A percentile compares a stretch with the other conserved stretches of the same genome.
Conservation (phyloP, 805 yeast genomes). For the Yarrowia bubula region DNA sequence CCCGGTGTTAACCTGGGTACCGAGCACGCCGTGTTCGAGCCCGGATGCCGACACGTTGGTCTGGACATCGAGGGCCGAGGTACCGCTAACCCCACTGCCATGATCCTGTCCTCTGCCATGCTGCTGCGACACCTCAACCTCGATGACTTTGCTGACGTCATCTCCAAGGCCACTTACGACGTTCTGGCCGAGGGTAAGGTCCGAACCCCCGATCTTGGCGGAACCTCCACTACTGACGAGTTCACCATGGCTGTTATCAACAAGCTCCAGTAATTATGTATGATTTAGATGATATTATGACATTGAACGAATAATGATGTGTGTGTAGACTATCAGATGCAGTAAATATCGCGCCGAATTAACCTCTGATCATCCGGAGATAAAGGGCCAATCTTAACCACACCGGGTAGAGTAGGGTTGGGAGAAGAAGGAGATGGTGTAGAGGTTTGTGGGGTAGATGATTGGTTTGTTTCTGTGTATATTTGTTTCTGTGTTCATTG, state of each 20-base stretch:
- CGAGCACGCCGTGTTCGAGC: constrained; percentile 96
- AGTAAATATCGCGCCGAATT: not conserved
- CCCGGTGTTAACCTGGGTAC: constrained; percentile 99
- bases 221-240: constrained; percentile 83
- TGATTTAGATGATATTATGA: constrained; percentile 26
- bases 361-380: constrained; percentile 12
- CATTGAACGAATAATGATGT: constrained; percentile 11
- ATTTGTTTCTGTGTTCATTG: not conserved
- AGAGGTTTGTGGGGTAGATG: not conserved
- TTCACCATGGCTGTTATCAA: constrained; percentile 87
- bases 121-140: constrained; percentile 94
- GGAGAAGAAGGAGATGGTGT: not conserved
- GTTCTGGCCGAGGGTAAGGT: constrained; percentile 85
- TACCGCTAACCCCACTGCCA: constrained; percentile 97
- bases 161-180: constrained; percentile 82
- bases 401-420: not conserved
- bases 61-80: constrained; percentile 91
- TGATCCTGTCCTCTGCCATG: constrained; percentile 88
- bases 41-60: constrained; percentile 99
- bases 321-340: not conserved
- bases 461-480: not conserved
- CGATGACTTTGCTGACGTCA: constrained; percentile 77
- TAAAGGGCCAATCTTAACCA: not conserved
- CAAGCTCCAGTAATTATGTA: constrained; percentile 49
- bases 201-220: constrained; percentile 90